Conservation (phyloP, 768 basidiomycete species). For the Auricularia cornea region DNA sequence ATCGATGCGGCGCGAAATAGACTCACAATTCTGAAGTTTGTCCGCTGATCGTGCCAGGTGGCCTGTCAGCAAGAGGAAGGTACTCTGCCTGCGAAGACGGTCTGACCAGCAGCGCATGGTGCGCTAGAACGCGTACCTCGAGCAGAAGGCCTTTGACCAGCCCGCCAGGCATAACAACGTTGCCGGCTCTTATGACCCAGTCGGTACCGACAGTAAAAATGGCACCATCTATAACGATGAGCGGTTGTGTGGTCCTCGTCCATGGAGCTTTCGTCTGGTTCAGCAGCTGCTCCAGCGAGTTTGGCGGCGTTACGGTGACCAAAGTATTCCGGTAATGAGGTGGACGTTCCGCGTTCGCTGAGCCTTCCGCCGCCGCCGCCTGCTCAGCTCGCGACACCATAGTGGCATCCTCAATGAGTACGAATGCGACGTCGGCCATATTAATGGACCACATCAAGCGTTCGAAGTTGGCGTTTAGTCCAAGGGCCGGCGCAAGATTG, state of each 20-base stretch:
- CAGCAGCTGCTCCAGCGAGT: slow-evolving; percentile 66
- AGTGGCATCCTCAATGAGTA: slow-evolving; percentile 65
- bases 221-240: slow-evolving; percentile 58
- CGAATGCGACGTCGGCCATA: slow-evolving; percentile 75
- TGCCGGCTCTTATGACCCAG: slow-evolving; percentile 74
- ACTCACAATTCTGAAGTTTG: slow-evolving; percentile 9
- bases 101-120: slow-evolving; percentile 1
- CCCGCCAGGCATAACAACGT: slow-evolving; percentile 67
- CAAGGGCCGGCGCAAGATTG: slow-evolving; percentile 48
- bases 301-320: slow-evolving; percentile 64
- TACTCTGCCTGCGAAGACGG: slow-evolving; percentile 58
- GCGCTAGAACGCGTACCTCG: slow-evolving; percentile 41
- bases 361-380: not conserved
- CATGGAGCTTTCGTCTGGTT: slow-evolving; percentile 68
- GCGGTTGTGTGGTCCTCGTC: slow-evolving; percentile 56
- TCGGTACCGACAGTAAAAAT: slow-evolving; percentile 73
- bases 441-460: slow-evolving; percentile 68
- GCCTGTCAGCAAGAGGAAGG: slow-evolving; percentile 49
- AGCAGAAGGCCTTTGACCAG: slow-evolving; percentile 76
- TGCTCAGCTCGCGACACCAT: slow-evolving; percentile 16
- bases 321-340: slow-evolving; percentile 70
- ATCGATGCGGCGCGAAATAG: no score
- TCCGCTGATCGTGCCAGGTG: slow-evolving; percentile 50
- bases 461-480: slow-evolving; percentile 44
- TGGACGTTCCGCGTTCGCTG: slow-evolving; percentile 16